These are phyloP conservation scores for Entonaema liquescens DNA, from an alignment of 495 filamentous ascomycete species.

Conservation along the genomic window DNA sequence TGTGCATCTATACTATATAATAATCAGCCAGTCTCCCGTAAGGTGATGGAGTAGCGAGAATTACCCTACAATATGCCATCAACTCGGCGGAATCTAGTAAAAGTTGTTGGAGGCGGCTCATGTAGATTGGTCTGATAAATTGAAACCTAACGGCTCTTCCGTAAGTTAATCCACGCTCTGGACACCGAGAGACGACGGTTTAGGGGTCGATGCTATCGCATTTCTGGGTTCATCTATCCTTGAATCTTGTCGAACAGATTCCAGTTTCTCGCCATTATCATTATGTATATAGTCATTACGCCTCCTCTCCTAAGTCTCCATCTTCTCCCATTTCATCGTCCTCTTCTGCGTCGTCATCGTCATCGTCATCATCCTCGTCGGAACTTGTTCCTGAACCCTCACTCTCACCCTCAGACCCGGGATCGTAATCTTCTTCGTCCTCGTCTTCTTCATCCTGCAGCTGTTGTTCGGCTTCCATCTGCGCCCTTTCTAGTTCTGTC, in stretches of 20 bases:
- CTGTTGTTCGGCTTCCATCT: constrained; percentile 55
- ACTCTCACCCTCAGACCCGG: constrained; percentile 76
- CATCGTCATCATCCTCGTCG: constrained; percentile 62
- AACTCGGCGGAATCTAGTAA: not conserved
- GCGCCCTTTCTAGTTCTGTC: constrained; percentile 65
- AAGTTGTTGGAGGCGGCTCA: not conserved
- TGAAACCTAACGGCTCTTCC: not conserved
- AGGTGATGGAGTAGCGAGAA: not conserved
- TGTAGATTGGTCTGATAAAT: not conserved
- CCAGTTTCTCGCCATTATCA: not conserved
- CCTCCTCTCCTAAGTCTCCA: constrained; percentile 28
- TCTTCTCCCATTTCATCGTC: constrained; percentile 60
- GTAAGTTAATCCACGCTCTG: not conserved
- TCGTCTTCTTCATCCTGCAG: constrained; percentile 79
- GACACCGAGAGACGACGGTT: not conserved
- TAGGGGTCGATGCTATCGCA: not conserved
- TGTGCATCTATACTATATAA: not conserved
- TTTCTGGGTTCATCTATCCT: not conserved
- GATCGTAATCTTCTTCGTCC: constrained; percentile 89
- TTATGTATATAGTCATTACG: constrained; percentile 29
- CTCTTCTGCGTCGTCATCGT: constrained; percentile 55
- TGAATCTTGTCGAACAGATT: not conserved
- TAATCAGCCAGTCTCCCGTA: not conserved
- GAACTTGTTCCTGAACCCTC: constrained; percentile 70
- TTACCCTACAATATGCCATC: not conserved